These are phyloP conservation scores for Clarireedia paspali DNA, from an alignment of 2,329 filamentous ascomycete genomes.

Conservation along the genomic window DNA sequence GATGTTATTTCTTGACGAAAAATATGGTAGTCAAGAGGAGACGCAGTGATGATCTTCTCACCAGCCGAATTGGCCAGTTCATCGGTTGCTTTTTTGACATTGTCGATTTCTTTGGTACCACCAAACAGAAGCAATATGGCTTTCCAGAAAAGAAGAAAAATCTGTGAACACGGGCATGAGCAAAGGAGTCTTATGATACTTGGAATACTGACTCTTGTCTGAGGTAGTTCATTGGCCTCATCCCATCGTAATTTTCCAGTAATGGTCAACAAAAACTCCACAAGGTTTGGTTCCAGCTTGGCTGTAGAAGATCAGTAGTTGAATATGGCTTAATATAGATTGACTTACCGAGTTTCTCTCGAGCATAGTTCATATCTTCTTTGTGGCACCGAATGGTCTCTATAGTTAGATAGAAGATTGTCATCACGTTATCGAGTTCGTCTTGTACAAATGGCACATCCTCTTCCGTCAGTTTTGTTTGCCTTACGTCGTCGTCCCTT, in stretches of 20 bases:
- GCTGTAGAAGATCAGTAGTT: conserved; percentile 31
- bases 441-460: conserved; percentile 39
- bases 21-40: conserved; percentile 89
- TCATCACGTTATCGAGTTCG: conserved; percentile 55
- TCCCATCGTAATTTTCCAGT: conserved; percentile 67
- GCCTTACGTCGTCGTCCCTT: conserved; percentile 30
- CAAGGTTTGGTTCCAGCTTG: conserved; percentile 56
- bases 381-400: conserved; percentile 48
- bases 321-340: neutral
- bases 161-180: conserved; percentile 35
- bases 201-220: conserved; percentile 50
- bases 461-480: conserved; percentile 25
- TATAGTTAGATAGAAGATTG: conserved; percentile 52
- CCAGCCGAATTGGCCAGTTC: conserved; percentile 42
- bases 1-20: conserved; percentile 96
- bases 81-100: conserved; percentile 64
- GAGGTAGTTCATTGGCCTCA: conserved; percentile 53
- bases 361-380: conserved; percentile 34
- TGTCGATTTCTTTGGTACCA: conserved; percentile 62
- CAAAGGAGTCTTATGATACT: neutral
- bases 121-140: conserved; percentile 80
- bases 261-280: conserved; percentile 64
- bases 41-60: conserved; percentile 74
- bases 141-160: conserved; percentile 88
- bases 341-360: conserved; percentile 41